These are phyloP conservation scores for Salvia miltiorrhiza DNA, from an alignment of 257 asterid species.

Conservation along the genomic window DNA sequence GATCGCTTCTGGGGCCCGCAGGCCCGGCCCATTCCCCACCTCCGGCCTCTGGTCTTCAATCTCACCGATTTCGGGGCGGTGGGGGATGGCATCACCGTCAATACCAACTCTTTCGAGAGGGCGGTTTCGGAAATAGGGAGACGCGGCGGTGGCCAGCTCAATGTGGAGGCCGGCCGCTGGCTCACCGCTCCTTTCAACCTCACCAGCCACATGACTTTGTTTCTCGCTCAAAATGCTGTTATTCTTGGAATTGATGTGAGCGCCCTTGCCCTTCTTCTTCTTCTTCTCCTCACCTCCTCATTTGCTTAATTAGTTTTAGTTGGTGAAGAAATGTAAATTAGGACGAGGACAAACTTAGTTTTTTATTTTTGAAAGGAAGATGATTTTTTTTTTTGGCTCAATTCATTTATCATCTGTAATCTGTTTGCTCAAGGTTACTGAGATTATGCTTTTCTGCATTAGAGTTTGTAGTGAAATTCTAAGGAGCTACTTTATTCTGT, in stretches of 20 bases:
- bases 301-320: neutral
- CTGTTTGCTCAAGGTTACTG: neutral
- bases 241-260: slow-evolving; percentile 81
- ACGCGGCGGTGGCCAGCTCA: slow-evolving; percentile 92
- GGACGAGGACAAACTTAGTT: neutral
- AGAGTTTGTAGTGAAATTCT: slow-evolving; percentile 7
- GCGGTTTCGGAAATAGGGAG: slow-evolving; percentile 61
- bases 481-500: too few species aligned
- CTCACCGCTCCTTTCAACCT: slow-evolving; percentile 93
- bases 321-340: slow-evolving; percentile 6
- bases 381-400: neutral
- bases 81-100: slow-evolving; percentile 74
- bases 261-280: neutral
- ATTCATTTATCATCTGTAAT: neutral
- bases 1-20: slow-evolving; percentile 43
- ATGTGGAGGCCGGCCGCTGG: slow-evolving; percentile 73
- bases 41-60: slow-evolving; percentile 60
- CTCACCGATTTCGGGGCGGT: slow-evolving; percentile 83
- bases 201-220: slow-evolving; percentile 80
- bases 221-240: slow-evolving; percentile 70
- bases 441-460: neutral
- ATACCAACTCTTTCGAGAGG: slow-evolving; percentile 67
- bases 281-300: neutral
- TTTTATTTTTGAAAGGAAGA: neutral
- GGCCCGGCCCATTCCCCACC: slow-evolving; percentile 59